Evolutionary conservation across 768 basidiomycete genomes (phyloP), one percentile per base, ranked within the genome.

Genomic region (Boletus eberwhitei): DNA sequence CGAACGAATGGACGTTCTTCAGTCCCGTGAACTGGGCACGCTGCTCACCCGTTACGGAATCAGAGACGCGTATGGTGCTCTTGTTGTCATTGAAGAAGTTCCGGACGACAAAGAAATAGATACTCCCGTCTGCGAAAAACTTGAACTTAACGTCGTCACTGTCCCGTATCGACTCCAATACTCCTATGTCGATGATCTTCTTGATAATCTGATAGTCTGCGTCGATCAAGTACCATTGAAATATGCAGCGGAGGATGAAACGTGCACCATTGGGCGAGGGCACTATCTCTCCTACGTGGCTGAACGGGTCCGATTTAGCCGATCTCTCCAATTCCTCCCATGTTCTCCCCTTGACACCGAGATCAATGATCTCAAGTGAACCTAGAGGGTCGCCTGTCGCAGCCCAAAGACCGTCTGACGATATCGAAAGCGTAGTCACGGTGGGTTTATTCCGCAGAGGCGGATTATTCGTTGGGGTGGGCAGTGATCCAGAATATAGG

Each of bases 331-430:
- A 0, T 1, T 53, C 42, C 4, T 58, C 56, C 60, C 61, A 61
- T 9, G 48, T 46, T 21, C 0, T 31, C 19, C 16, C 12, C 14
- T n/a, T 19, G 2, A 47, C 4, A 3, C 24, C 42, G n/a, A 57
- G 60, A 16, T 61, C 55, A 3, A 53, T 12, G 21, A 62, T 54
- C 19, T 61, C 19, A 22, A 62, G 39, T 5, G 46, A 41, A 5
- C 55, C 59, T 16, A 21, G 17, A 22, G 12, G 8, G 19, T 42
- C 34, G n/a, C 48, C 48, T 3, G 58, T 58, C 37, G 55, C 67
- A 17, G 62, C 43, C 53, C 56, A 54, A 36, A 34, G 43, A 2
- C 68, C 63, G 50, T 69, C 59, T 0, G 50, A 32, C 3, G 68
- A 68, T n/a, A 69, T 50, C 2, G 63, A 50, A 32, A 61, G 8